These are phyloP conservation scores for Pulicaria dysenterica DNA, from an alignment of 129 eudicot genomes.

Conservation along the genomic window DNA sequence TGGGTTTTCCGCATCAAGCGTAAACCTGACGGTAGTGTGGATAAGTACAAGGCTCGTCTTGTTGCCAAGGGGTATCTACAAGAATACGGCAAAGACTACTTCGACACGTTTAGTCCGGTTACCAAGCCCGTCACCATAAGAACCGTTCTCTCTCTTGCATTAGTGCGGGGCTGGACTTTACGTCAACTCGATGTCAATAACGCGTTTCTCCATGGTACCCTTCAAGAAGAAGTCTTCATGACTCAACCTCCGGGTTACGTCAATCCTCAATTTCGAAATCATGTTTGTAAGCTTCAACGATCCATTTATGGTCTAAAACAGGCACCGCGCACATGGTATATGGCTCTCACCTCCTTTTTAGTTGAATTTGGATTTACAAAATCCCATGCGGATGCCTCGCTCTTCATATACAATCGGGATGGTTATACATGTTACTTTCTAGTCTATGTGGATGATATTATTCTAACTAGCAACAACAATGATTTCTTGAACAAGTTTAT, in stretches of 20 bases:
- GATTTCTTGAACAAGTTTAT: not conserved
- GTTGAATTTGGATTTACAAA: not conserved
- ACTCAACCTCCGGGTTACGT: not conserved
- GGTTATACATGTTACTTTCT: not conserved
- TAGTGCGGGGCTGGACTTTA: not conserved
- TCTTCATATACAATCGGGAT: not conserved
- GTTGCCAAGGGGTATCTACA: not conserved
- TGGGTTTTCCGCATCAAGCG: constrained; percentile 21
- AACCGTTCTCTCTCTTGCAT: not conserved
- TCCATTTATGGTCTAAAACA: constrained; percentile 3
- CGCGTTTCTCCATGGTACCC: not conserved
- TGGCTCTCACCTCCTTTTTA: not conserved
- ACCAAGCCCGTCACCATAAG: constrained; percentile 10
- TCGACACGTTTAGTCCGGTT: not conserved
- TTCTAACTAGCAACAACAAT: not conserved
- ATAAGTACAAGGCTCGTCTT: not conserved
- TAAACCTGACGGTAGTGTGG: not conserved
- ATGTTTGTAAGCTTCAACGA: not conserved
- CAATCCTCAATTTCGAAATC: not conserved
- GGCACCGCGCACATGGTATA: constrained; percentile 5
- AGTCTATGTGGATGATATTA: not conserved
- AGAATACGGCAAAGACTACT: not conserved
- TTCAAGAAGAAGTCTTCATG: not conserved
- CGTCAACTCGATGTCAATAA: not conserved
- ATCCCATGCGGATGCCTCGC: not conserved